Evolutionary conservation across 805 yeast genomes (phyloP).

Genomic region (Wickerhamomyces rabaulensis): DNA sequence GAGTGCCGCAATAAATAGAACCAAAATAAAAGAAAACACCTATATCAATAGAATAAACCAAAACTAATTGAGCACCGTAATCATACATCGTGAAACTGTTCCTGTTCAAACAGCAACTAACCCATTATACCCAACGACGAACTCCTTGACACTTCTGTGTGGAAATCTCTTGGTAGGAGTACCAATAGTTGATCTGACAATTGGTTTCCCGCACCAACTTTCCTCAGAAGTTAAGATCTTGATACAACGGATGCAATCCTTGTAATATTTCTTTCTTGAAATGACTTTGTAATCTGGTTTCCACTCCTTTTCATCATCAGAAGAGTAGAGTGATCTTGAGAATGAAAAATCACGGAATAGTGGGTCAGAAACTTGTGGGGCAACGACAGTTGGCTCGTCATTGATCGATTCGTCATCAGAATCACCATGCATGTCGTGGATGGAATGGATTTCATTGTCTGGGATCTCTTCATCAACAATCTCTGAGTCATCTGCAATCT

Average conservation of each 20-base stretch:
- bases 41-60: not conserved
- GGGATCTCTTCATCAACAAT: conserved; percentile 10
- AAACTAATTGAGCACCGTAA: not conserved
- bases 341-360: not conserved
- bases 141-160: conserved; percentile 8
- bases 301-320: conserved; percentile 34
- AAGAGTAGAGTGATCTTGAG: not conserved
- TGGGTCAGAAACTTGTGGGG: not conserved
- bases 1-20: no score
- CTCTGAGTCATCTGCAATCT: conserved; percentile 12
- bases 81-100: not conserved
- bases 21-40: not conserved
- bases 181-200: conserved; percentile 26
- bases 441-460: conserved; percentile 13
- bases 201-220: conserved; percentile 43
- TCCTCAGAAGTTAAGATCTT: conserved; percentile 48
- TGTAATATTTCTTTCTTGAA: conserved; percentile 36
- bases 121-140: conserved; percentile 9
- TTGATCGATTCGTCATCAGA: conserved; percentile 14
- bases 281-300: conserved; percentile 35
- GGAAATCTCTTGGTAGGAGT: not conserved
- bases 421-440: conserved; percentile 7
- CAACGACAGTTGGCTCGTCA: not conserved
- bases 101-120: conserved; percentile 1
- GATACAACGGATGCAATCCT: conserved; percentile 53